Conservation (phyloP, 805 yeast species). For the Ogataea paraovalis region DNA sequence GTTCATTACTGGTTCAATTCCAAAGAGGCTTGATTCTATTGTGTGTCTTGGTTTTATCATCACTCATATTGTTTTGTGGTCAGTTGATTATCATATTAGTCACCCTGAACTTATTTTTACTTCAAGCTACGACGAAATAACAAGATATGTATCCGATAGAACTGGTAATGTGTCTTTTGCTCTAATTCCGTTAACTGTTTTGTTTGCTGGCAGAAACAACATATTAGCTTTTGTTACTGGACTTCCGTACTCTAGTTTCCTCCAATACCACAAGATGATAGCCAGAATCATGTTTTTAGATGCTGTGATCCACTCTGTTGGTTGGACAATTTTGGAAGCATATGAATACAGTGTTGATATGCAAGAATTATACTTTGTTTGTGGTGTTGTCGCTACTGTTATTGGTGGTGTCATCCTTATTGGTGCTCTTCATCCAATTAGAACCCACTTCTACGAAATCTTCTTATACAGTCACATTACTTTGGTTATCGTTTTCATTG, state of each 20-base stretch:
- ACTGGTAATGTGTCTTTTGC: conserved; percentile 39
- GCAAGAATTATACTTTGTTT: conserved; percentile 13
- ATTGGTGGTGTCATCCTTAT: conserved; percentile 40
- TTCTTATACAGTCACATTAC: conserved; percentile 55
- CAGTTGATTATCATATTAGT: conserved; percentile 14
- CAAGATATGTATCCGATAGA: conserved; percentile 29
- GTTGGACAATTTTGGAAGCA: conserved; percentile 26
- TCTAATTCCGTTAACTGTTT: conserved; percentile 37
- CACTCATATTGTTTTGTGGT: conserved; percentile 23
- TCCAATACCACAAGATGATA: conserved; percentile 63
- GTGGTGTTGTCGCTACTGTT: conserved; percentile 40
- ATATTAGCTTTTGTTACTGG: conserved; percentile 41
- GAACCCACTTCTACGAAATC: conserved; percentile 54
- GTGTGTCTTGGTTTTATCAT: conserved; percentile 25
- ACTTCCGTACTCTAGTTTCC: conserved; percentile 38
- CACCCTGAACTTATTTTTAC: conserved; percentile 21
- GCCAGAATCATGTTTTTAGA: conserved; percentile 46
- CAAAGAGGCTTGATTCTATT: conserved; percentile 33
- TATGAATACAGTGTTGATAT: conserved; percentile 9
- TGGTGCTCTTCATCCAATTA: conserved; percentile 47
- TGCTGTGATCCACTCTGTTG: conserved; percentile 37
- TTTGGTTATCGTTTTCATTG: conserved; percentile 49
- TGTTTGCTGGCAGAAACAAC: conserved; percentile 48
- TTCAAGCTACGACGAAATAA: conserved; percentile 33
- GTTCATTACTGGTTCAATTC: conserved; percentile 20